Conservation (phyloP, 1,139 yeast species). For the Candida buenavistaensis region DNA sequence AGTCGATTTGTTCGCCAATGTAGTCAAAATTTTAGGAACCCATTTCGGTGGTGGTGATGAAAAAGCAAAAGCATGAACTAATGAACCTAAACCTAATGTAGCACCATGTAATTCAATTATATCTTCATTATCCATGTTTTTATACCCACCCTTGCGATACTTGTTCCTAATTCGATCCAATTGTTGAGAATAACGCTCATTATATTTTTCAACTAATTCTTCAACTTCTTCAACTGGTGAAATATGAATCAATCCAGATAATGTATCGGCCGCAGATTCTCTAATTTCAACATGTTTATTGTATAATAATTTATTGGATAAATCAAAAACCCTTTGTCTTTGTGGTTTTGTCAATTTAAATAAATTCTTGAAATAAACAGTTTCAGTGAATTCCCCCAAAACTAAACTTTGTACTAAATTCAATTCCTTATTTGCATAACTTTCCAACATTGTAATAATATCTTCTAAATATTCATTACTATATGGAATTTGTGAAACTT, state of each 20-base stretch:
- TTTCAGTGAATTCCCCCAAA: slow-evolving; percentile 70
- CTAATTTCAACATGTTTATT: slow-evolving; percentile 77
- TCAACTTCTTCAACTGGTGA: slow-evolving; percentile 61
- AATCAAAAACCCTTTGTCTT: slow-evolving; percentile 49
- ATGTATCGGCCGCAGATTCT: slow-evolving; percentile 69
- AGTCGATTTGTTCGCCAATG: slow-evolving; percentile 68
- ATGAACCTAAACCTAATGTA: slow-evolving; percentile 84
- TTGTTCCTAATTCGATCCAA: slow-evolving; percentile 34
- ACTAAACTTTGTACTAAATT: slow-evolving; percentile 71
- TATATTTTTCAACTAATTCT: slow-evolving; percentile 26
- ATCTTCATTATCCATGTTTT: slow-evolving; percentile 39
- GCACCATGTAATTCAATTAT: slow-evolving; percentile 73
- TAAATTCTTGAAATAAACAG: slow-evolving; percentile 72
- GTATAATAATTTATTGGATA: slow-evolving; percentile 55
- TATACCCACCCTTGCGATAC: slow-evolving; percentile 28
- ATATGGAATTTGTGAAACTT: slow-evolving; percentile 60
- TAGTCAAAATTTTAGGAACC: slow-evolving; percentile 76
- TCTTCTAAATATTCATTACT: slow-evolving; percentile 41
- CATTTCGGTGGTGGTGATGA: slow-evolving; percentile 89
- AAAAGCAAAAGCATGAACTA: slow-evolving; percentile 89
- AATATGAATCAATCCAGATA: slow-evolving; percentile 81
- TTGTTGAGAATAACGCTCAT: slow-evolving; percentile 24
- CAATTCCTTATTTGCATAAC: slow-evolving; percentile 40
- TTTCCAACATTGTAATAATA: slow-evolving; percentile 53
- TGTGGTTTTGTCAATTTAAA: slow-evolving; percentile 54